phyloP scores from a whole-genome alignment of 2,329 filamentous ascomycete genomes.

The Venturiaceae sp. region DNA sequence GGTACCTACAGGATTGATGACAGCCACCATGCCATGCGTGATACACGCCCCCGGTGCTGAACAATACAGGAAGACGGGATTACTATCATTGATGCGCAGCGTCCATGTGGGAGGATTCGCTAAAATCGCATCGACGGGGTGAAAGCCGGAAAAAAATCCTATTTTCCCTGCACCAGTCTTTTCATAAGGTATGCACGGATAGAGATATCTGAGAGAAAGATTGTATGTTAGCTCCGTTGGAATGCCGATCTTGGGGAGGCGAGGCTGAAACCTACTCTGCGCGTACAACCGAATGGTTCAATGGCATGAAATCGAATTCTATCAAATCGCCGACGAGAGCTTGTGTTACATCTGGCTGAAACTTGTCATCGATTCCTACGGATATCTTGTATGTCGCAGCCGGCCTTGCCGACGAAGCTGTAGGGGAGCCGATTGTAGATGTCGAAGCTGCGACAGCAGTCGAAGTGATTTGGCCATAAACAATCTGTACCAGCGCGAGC shows the following conservation, averaged over 20 bases:
- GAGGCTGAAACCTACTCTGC: conserved; percentile 9
- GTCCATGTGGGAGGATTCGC: conserved; percentile 34
- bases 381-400: conserved; percentile 2
- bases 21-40: conserved; percentile 57
- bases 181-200: conserved; percentile 52
- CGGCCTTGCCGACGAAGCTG: neutral
- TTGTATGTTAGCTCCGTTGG: neutral
- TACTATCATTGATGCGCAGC: conserved; percentile 45
- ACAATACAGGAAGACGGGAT: conserved; percentile 61
- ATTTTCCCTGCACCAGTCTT: conserved; percentile 36
- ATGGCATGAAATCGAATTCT: conserved; percentile 13
- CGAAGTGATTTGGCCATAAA: neutral
- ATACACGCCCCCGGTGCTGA: conserved; percentile 52
- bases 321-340: conserved; percentile 12
- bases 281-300: conserved; percentile 12
- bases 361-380: conserved; percentile 10
- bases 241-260: neutral
- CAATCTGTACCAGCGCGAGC: neutral
- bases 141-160: conserved; percentile 46
- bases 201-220: conserved; percentile 1
- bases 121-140: conserved; percentile 35
- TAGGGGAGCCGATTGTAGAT: neutral
- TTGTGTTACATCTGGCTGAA: conserved; percentile 10
- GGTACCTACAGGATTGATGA: conserved; percentile 51
- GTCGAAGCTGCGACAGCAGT: neutral